A percentile compares a stretch with the other conserved stretches of the same genome.
Evolutionary conservation across 345 rosid species (phyloP).

Genomic region (Hevea brasiliensis): DNA sequence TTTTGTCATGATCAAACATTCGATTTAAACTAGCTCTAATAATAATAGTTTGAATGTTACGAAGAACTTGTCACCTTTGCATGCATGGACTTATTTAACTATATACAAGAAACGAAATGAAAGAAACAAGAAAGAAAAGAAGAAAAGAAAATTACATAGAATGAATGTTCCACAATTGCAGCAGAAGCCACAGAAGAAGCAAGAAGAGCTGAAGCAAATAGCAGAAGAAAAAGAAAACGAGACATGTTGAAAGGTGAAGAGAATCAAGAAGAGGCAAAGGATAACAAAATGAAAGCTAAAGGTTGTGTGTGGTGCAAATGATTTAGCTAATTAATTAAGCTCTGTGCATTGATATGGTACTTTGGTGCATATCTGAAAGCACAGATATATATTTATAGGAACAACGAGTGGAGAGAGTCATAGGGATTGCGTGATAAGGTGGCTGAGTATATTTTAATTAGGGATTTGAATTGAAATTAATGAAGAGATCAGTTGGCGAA

Average conservation of each 20-base stretch:
- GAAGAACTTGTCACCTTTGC: too few relatives aligned
- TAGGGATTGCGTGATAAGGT: slow-evolving; percentile 27
- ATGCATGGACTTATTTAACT: too few relatives aligned
- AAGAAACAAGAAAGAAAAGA: neutral
- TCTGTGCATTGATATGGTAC: neutral
- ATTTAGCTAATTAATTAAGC: too few relatives aligned
- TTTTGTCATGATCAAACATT: too few relatives aligned
- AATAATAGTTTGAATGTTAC: too few relatives aligned
- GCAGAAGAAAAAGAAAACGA: slow-evolving; percentile 32
- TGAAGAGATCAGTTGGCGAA: neutral
- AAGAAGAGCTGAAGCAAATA: slow-evolving; percentile 34
- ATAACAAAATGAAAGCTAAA: too few relatives aligned
- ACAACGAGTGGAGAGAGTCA: neutral
- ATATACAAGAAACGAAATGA: neutral
- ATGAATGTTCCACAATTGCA: slow-evolving; percentile 68
- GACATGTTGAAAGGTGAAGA: slow-evolving; percentile 29
- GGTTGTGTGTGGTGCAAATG: too few relatives aligned
- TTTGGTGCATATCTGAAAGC: too few relatives aligned
- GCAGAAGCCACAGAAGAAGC: slow-evolving; percentile 57
- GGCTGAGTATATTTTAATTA: neutral
- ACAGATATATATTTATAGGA: neutral
- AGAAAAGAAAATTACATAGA: slow-evolving; percentile 60
- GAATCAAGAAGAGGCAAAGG: neutral
- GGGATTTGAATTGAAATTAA: neutral
- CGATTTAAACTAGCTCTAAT: too few relatives aligned